Base-by-base conservation (phyloP, 2,329 filamentous ascomycete species). In the Diaporthe helianthi region DNA sequence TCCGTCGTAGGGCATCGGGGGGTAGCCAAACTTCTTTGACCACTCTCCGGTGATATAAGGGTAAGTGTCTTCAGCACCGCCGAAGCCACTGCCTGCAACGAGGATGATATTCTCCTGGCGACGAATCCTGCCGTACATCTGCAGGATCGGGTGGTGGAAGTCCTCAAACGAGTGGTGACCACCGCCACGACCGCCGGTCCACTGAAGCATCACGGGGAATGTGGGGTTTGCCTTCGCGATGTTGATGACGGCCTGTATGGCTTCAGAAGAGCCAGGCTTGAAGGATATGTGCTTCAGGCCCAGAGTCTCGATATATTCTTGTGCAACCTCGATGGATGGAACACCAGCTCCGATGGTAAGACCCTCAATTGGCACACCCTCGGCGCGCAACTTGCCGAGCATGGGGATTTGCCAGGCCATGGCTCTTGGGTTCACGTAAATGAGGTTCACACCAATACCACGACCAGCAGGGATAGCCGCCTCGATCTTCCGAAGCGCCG, bases 141-240 rank as follows among this genome's bases (percentile, higher is more conserved):
- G 90, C 9, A 98, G 84, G 53, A 98, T 91, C 6, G 94, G 94
- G 76, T 94, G 90, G 80, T 97, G 94, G 86, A 98, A 97, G 79
- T 98, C 94, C 79, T 98, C 94, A 72, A 91, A 97, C 0, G 94
- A 97, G 83, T 98, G 94, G 80, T 97, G 94, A 69, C 94, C 94
- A 83, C 94, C 94, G 73, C 94, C 94, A 81, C 94, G 92, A 49
- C 94, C 94, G 78, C 94, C 94, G 71, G 94, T 98, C 94, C 94
- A 98, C 81, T 98, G 94, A 72, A 97, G 84, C 65, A 97, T 89
- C 65, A 97, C 88, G n/a, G 94, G 94, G 85, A 98, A 97, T 33
- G 88, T 90, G 2, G 94, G 94, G 79, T 97, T 96, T n/a, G 93
- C 93, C 81, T 93, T 96, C 73, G 94, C 94, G 76, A 98, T 94